These are phyloP conservation scores for Plasmodium yoelii DNA, from an alignment of 169 alveolate genomes.

Conservation along the genomic window DNA sequence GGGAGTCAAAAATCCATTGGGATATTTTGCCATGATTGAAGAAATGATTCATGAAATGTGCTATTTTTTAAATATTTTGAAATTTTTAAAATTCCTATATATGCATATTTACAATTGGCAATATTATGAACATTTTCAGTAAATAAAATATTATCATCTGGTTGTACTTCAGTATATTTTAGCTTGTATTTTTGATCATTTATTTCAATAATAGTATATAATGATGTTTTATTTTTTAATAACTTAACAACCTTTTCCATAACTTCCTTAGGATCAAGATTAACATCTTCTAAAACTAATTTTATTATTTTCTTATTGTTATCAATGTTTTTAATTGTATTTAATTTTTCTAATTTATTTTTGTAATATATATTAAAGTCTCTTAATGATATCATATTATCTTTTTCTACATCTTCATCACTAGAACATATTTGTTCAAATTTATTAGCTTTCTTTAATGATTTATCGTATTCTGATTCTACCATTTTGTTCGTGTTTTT, in stretches of 20 bases:
- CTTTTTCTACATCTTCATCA: conserved; percentile 18
- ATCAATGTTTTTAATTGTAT: conserved; percentile 62
- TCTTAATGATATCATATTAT: conserved; percentile 61
- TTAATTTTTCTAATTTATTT: conserved; percentile 51
- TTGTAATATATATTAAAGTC: conserved; percentile 53
- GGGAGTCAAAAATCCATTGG: conserved; percentile 36
- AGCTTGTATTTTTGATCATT: conserved; percentile 45
- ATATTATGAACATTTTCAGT: conserved; percentile 49
- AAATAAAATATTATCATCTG: conserved; percentile 69
- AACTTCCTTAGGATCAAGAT: conserved; percentile 39
- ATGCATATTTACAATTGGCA: conserved; percentile 66
- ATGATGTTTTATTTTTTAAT: conserved; percentile 53
- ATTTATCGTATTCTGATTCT: too few relatives aligned
- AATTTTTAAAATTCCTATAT: conserved; percentile 63
- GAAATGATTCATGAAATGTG: conserved; percentile 35
- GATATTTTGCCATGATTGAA: conserved; percentile 57
- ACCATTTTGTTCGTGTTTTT: neutral
- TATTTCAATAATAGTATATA: conserved; percentile 50
- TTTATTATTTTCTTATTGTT: conserved; percentile 64
- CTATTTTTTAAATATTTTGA: conserved; percentile 32
- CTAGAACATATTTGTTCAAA: neutral
- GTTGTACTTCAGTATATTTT: conserved; percentile 52
- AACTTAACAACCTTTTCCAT: conserved; percentile 31
- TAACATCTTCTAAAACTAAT: conserved; percentile 52
- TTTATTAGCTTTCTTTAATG: neutral